Conservation (phyloP, 768 basidiomycete genomes). For the Boletus bicolor region DNA sequence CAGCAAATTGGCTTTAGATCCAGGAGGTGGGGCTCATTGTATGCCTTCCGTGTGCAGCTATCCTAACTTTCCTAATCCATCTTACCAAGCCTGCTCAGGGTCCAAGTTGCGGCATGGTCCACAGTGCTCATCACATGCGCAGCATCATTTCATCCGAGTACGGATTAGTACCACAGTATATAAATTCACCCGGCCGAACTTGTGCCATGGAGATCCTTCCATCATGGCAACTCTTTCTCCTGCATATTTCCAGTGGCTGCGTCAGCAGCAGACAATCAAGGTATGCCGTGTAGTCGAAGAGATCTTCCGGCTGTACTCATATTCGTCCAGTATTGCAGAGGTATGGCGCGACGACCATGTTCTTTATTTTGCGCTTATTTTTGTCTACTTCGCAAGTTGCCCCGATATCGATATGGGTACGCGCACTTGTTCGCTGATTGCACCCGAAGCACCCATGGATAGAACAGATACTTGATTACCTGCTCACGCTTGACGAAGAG, state of each 20-base stretch:
- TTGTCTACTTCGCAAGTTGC: background rate
- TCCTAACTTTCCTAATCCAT: too few species aligned
- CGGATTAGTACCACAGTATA: background rate
- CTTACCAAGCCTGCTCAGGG: too few species aligned
- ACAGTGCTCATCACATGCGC: background rate
- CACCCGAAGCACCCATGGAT: background rate
- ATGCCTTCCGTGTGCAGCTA: background rate
- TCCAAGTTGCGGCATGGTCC: background rate
- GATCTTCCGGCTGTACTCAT: background rate
- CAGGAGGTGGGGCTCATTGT: too few species aligned
- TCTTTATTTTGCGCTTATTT: background rate
- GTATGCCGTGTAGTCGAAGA: background rate
- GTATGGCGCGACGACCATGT: background rate
- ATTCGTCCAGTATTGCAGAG: slow-evolving; percentile 2
- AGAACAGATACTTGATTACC: slow-evolving; percentile 6
- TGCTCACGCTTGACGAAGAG: slow-evolving; percentile 13
- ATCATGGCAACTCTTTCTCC: background rate
- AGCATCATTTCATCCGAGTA: background rate
- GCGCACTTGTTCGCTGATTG: background rate
- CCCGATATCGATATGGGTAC: slow-evolving; percentile 11
- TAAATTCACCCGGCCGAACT: background rate
- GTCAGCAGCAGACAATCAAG: slow-evolving; percentile 9
- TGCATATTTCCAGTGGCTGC: background rate
- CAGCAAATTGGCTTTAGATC: background rate
- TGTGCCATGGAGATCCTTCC: background rate